Base-by-base conservation (phyloP, 768 basidiomycete species). In the Leccinum obscurum region DNA sequence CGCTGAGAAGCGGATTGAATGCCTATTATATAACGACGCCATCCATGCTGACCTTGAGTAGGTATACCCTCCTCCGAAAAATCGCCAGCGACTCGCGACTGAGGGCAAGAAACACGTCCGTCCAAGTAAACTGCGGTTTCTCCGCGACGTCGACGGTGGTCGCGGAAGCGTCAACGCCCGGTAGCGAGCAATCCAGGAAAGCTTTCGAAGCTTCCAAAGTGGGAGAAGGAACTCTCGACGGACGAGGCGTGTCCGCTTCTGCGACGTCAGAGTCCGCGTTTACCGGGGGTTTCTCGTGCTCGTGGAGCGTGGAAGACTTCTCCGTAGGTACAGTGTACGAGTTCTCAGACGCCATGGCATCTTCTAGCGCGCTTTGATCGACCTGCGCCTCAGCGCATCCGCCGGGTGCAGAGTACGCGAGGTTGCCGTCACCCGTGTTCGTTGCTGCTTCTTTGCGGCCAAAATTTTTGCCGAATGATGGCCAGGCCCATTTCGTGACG, bases 401-500 rank as follows among this genome's bases (percentile, higher is more conserved):
- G 49, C 50, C 64, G 10, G 63, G 37, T 41, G 22, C 32, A 28
- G 57, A 46, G 11, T 52, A 2, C 1, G 61, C 58, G n/a, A 28
- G 26, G 13, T 17, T 56, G 5, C 41, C 57, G 15, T 57, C 58
- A 41, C 55, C 44, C 17, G 54, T 24, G 8, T 52, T 35, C 6
- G 62, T 34, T 10, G 3, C 54, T 35, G 53, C 22, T 54, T 73
- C 65, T 54, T 69, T 79, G 62, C 71, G 62, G 14, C 64, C 62
- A 4, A 64, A 39, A 26, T 74, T 76, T 64, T 84, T 88, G 4
- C 84, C 84, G 72, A 91, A 89, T 0, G 86, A 85, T 14, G 86
- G 83, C 90, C 90, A 92, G 60, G 76, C 77, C 91, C 90, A 92
- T 71, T 88, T 90, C 65, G 80, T 77, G 68, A 84, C 75, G 64